Percentiles rank a stretch among this genome's conserved stretches.
phyloP scores from a whole-genome alignment of 805 yeast genomes.

The Debaryomyces tyrocola region DNA sequence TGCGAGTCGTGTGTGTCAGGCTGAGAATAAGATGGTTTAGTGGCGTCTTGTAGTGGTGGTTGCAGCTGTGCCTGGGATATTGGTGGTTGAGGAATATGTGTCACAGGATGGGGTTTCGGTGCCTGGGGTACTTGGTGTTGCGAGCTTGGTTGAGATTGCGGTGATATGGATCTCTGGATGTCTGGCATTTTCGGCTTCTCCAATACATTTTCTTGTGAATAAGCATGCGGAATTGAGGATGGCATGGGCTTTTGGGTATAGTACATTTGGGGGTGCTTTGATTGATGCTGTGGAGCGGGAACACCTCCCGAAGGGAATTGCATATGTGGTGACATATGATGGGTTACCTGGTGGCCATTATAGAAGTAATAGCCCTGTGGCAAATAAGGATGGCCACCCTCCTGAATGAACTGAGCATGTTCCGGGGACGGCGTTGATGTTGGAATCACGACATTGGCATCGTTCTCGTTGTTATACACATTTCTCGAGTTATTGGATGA shows the following conservation, averaged over 20 bases:
- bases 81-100: neutral
- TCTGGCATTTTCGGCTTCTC: neutral
- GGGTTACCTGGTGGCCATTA: neutral
- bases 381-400: constrained; percentile 8
- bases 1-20: neutral
- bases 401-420: constrained; percentile 3
- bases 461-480: constrained; percentile 6
- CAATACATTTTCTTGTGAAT: neutral
- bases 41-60: neutral
- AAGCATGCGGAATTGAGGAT: neutral
- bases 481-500: constrained; percentile 28
- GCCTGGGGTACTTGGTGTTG: neutral
- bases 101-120: neutral
- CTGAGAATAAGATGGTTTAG: neutral
- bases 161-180: neutral
- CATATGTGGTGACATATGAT: constrained; percentile 3
- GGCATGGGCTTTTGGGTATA: neutral
- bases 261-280: constrained; percentile 2
- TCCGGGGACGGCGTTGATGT: constrained; percentile 10
- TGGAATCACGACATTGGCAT: constrained; percentile 4
- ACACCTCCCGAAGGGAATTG: constrained; percentile 1
- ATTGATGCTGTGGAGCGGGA: neutral
- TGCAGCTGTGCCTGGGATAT: neutral
- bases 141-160: neutral
- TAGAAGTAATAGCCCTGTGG: constrained; percentile 5